Evolutionary conservation across 495 filamentous ascomycete species (phyloP).

Genomic region (Aspergillus steynii): DNA sequence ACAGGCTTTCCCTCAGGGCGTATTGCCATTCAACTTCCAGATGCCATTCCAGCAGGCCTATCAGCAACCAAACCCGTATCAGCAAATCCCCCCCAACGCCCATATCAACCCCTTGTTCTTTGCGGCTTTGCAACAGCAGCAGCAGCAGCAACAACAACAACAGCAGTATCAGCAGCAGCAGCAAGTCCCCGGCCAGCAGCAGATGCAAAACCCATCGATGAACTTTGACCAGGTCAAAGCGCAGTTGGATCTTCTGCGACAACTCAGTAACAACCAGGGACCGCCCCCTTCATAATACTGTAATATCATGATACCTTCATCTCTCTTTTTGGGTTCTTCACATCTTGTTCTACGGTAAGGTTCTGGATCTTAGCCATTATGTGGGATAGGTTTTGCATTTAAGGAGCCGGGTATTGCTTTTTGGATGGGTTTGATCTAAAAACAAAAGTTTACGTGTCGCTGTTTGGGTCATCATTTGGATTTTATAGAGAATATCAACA

Average conservation of each 20-base stretch:
- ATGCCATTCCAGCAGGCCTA: conserved; percentile 40
- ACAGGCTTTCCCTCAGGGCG: conserved; percentile 32
- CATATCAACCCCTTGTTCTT: conserved; percentile 71
- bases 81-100: conserved; percentile 45
- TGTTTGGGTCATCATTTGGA: background rate
- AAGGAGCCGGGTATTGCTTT: conserved; percentile 17
- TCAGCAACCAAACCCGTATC: conserved; percentile 39
- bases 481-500: background rate
- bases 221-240: conserved; percentile 50
- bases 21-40: conserved; percentile 39
- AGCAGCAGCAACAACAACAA: conserved; percentile 37
- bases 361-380: conserved; percentile 6
- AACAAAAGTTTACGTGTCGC: background rate
- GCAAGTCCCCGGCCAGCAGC: conserved; percentile 44
- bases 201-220: conserved; percentile 33
- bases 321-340: conserved; percentile 12
- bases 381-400: conserved; percentile 30
- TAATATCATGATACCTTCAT: conserved; percentile 18
- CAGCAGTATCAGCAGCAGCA: conserved; percentile 33
- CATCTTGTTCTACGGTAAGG: conserved; percentile 12
- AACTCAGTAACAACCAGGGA: conserved; percentile 41
- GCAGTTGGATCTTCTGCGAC: conserved; percentile 47
- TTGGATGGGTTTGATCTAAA: background rate
- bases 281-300: conserved; percentile 34
- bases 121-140: conserved; percentile 45